A percentile compares a stretch with the other conserved stretches of the same genome.
phyloP scores from a whole-genome alignment of 192 early-diverging fungal species.

The Allomyces arbusculus region DNA sequence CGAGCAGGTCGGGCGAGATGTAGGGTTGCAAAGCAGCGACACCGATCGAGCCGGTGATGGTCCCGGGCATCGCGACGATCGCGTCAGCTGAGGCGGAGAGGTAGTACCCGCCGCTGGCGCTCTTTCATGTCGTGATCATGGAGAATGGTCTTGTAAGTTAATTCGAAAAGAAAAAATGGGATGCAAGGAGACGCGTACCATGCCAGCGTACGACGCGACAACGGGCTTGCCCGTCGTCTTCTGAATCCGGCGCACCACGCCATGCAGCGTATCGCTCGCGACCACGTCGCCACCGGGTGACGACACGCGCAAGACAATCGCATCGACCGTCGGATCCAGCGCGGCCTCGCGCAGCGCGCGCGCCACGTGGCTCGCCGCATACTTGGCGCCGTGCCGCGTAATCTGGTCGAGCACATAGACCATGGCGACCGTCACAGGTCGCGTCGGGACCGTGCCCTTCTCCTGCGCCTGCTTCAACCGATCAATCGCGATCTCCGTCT shows the following conservation, averaged over 20 bases:
- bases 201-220: constrained; percentile 40
- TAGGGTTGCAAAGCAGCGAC: constrained; percentile 34
- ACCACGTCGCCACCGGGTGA: constrained; percentile 46
- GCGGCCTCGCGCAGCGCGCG: constrained; percentile 31
- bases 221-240: constrained; percentile 36
- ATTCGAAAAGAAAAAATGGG: too few species aligned
- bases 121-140: not conserved
- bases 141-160: too few species aligned
- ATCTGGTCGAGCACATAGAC: constrained; percentile 40
- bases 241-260: constrained; percentile 30
- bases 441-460: not conserved
- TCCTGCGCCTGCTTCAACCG: constrained; percentile 2
- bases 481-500: constrained; percentile 3
- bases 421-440: constrained; percentile 29
- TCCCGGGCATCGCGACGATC: constrained; percentile 40
- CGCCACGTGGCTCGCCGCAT: constrained; percentile 22
- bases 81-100: constrained; percentile 25
- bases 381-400: constrained; percentile 13
- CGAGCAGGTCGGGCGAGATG: constrained; percentile 31
- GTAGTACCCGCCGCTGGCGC: constrained; percentile 38
- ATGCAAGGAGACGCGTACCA: constrained; percentile 1
- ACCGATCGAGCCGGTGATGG: constrained; percentile 54
- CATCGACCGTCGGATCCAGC: constrained; percentile 24
- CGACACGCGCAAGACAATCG: constrained; percentile 47
- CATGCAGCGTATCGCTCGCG: constrained; percentile 44